Base-by-base conservation (phyloP, 2,329 filamentous ascomycete species). In the Hortaea werneckii region DNA sequence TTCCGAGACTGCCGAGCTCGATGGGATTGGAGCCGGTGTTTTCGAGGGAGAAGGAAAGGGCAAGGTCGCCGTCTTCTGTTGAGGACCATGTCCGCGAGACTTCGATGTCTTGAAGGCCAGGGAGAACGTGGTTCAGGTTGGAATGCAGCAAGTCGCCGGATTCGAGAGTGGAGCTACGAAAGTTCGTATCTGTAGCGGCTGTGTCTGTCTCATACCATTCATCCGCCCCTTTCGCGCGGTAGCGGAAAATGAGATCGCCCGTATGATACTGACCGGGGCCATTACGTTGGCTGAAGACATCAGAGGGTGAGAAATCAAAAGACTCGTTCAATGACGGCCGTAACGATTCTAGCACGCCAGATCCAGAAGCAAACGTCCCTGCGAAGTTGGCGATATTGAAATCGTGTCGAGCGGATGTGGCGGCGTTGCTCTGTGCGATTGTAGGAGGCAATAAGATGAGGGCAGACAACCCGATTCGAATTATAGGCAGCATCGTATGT, bases 241-340 rank as follows among this genome's bases (percentile, higher is more conserved):
- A 80, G 9, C 75, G 70, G 38, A 75, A 67, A 0, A 74, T 78
- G 35, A 80, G 63, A 40, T 80, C 77, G 4, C 77, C 77, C 53
- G 74, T 73, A 55, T 80, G 77, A 49, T 80, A 78, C 49, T 78
- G 72, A 3, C 71, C 71, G 47, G 77, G 71, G 9, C 65, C 65
- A 8, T 72, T 68, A 6, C 77, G 67, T 11, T 63, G 60, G 0
- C 66, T 47, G 3, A 79, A 65, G 39, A 71, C 60, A 53, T 78
- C 76, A 6, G 65, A 73, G 0, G 77, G 76, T 2, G 77, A 65
- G 50, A 79, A 80, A 57, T 80, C 73, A 49, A 78, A 79, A 0
- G 60, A 44, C 10, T 41, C 48, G 3, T 60, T 57, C 0, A 60
- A 62, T 0, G 61, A 53, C 4, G 73, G 64, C 7, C 58, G 66